These are phyloP conservation scores for Ogataea hybrid DNA, from an alignment of 1,139 yeast genomes.

Conservation along the genomic window DNA sequence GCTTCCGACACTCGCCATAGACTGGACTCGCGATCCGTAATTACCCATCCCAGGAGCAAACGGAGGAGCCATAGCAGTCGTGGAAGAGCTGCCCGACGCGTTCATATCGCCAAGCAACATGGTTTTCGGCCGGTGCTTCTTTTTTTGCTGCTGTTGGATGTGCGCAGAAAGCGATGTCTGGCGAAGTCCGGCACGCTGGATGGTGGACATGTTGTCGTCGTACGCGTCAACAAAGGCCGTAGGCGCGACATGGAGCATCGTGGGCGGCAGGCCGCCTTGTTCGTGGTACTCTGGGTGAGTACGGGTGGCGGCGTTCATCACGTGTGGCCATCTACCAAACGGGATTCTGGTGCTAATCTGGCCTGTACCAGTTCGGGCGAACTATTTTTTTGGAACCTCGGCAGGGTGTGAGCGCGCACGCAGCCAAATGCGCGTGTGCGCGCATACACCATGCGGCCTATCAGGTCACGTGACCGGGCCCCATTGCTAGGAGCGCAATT, in stretches of 20 bases:
- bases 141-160: constrained; percentile 22
- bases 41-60: constrained; percentile 3
- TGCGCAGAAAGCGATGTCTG: constrained; percentile 20
- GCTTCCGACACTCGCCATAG: constrained; percentile 7
- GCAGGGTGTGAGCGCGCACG: too few relatives aligned
- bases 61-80: not conserved
- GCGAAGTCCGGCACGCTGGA: constrained; percentile 22
- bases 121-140: constrained; percentile 21
- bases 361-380: too few relatives aligned
- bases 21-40: constrained; percentile 1
- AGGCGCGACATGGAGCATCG: too few relatives aligned
- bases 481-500: not conserved
- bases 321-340: constrained; percentile 2
- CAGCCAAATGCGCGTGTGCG: not conserved
- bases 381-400: too few relatives aligned
- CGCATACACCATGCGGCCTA: not conserved
- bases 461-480: not conserved
- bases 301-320: constrained; percentile 13
- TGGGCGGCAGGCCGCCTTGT: not conserved
- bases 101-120: constrained; percentile 6
- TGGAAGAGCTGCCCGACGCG: not conserved
- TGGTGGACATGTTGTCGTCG: constrained; percentile 21
- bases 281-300: constrained; percentile 9
- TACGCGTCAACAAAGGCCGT: constrained; percentile 16
- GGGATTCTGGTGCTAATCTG: not conserved